These are phyloP conservation scores for Sisymbrium irio DNA, from an alignment of 345 rosid genomes.

Conservation along the genomic window DNA sequence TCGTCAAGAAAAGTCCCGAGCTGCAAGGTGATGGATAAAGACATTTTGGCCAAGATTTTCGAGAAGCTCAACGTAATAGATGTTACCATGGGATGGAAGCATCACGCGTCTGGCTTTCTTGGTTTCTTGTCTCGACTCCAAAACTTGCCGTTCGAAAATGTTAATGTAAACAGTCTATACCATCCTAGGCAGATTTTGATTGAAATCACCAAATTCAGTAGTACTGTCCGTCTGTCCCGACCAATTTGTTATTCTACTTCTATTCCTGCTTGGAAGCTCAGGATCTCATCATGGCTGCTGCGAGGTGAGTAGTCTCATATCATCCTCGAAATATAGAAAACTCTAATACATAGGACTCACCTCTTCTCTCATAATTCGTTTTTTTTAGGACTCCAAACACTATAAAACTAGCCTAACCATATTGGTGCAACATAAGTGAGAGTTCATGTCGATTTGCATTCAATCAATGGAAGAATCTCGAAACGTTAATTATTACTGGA, in stretches of 20 bases:
- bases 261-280: neutral
- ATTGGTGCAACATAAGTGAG: neutral
- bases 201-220: neutral
- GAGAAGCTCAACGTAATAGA: neutral
- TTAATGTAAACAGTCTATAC: neutral
- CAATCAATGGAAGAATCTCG: conserved; percentile 8
- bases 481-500: neutral
- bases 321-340: neutral
- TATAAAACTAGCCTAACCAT: neutral
- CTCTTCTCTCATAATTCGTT: neutral
- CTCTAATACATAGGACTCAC: neutral
- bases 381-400: neutral
- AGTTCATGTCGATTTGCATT: neutral
- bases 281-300: neutral
- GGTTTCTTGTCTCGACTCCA: neutral
- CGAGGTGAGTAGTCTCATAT: neutral
- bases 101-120: neutral
- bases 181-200: neutral
- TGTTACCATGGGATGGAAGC: neutral
- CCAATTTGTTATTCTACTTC: neutral
- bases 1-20: neutral
- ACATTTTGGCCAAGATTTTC: neutral
- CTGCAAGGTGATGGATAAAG: conserved; percentile 6
- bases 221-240: neutral
- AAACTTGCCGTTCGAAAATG: neutral